These are phyloP conservation scores for Termitomyces sp. DNA, from an alignment of 768 basidiomycete species.

Conservation along the genomic window DNA sequence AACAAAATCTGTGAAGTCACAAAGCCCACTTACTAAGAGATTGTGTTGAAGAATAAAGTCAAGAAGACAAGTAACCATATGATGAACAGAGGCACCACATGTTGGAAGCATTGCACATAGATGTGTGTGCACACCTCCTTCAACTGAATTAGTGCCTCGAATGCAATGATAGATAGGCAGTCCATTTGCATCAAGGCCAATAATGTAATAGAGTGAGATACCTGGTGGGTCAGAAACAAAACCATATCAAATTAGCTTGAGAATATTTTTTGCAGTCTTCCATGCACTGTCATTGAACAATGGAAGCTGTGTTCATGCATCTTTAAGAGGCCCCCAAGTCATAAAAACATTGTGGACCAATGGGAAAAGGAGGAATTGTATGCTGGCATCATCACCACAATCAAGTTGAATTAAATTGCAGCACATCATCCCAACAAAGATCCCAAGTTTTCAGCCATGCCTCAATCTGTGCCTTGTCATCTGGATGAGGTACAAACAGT, in stretches of 20 bases:
- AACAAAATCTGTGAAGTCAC: no score
- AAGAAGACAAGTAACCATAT: background rate
- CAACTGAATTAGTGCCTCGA: background rate
- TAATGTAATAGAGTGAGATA: no score
- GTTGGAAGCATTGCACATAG: background rate
- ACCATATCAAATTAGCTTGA: no score
- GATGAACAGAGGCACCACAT: background rate
- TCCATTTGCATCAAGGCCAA: background rate
- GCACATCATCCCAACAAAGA: background rate
- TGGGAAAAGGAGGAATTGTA: conserved; percentile 21
- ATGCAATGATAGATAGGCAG: background rate
- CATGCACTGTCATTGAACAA: conserved; percentile 13
- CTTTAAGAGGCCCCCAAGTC: conserved; percentile 23
- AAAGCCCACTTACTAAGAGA: conserved; percentile 1
- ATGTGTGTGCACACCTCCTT: background rate
- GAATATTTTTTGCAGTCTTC: no score
- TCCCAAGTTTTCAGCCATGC: background rate
- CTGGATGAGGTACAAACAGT: conserved; percentile 19
- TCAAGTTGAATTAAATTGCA: background rate
- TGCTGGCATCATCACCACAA: no score
- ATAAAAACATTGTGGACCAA: conserved; percentile 15
- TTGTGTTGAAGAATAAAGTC: conserved; percentile 1
- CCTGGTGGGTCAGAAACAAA: no score
- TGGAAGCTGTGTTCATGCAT: conserved; percentile 7
- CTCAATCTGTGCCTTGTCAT: conserved; percentile 10